Percentiles rank a stretch among this genome's conserved stretches.
Conservation (phyloP, 441 rosid species). For the Caryocar brasiliense region DNA sequence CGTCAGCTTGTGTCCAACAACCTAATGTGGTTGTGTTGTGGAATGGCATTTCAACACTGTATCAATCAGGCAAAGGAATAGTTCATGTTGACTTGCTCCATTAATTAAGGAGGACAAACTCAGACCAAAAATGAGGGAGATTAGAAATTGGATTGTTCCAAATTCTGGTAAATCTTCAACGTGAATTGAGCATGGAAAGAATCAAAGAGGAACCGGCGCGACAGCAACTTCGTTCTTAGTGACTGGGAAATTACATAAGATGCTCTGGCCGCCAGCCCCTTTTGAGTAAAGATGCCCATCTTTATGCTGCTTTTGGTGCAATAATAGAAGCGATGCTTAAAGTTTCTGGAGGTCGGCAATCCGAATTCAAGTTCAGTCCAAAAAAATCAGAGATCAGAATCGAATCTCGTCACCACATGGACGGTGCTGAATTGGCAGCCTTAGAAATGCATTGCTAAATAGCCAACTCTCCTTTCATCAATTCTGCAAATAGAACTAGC, state of each 20-base stretch:
- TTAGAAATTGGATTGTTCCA: too few species aligned
- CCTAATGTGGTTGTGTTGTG: too few species aligned
- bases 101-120: too few species aligned
- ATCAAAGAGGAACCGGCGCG: too few species aligned
- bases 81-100: too few species aligned
- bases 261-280: slow-evolving; percentile 7
- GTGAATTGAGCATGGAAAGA: too few species aligned
- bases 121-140: too few species aligned
- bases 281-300: slow-evolving; percentile 6
- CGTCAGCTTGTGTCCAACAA: too few species aligned
- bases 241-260: slow-evolving; percentile 8
- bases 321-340: slow-evolving; percentile 2
- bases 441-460: background rate
- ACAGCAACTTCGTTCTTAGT: background rate
- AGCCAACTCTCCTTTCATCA: too few species aligned
- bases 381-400: background rate
- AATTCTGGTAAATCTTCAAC: too few species aligned
- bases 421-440: background rate
- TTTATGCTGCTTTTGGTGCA: background rate
- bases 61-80: too few species aligned
- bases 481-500: background rate
- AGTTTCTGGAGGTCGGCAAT: background rate
- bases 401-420: slow-evolving; percentile 1
- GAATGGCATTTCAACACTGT: too few species aligned
- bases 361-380: background rate